Evolutionary conservation across 768 basidiomycete species (phyloP).

Genomic region (Tricholoma hemisulphureum): DNA sequence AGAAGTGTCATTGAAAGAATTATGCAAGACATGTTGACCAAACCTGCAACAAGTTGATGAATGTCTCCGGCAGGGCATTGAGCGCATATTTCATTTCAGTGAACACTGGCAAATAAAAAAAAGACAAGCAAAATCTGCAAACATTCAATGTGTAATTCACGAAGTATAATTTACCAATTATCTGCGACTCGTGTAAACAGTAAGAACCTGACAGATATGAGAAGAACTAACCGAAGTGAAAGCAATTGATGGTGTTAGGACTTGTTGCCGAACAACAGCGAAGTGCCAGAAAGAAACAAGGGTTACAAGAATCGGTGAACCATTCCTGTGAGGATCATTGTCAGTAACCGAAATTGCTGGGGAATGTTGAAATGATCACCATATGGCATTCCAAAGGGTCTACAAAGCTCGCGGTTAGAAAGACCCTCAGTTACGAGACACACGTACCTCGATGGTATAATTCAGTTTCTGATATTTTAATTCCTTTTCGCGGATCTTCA

Average conservation of each 20-base stretch:
- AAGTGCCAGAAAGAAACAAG: constrained; percentile 69
- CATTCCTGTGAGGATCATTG: constrained; percentile 44
- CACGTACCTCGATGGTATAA: constrained; percentile 75
- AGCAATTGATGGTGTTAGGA: constrained; percentile 79
- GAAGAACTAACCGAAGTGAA: constrained; percentile 62
- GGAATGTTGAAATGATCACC: constrained; percentile 26
- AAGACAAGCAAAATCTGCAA: not conserved
- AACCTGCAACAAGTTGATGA: constrained; percentile 87
- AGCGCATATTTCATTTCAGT: constrained; percentile 85
- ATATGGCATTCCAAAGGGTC: constrained; percentile 50
- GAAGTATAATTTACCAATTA: constrained; percentile 32
- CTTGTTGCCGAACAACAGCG: constrained; percentile 64
- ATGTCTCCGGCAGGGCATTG: constrained; percentile 85
- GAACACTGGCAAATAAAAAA: constrained; percentile 75
- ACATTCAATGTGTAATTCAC: not conserved
- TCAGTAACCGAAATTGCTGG: not conserved
- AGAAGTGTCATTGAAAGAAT: not conserved
- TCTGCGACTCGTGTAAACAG: constrained; percentile 42
- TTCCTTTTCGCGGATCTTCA: constrained; percentile 76
- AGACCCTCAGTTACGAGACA: not conserved
- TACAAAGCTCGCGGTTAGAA: constrained; percentile 12
- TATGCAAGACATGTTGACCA: not conserved
- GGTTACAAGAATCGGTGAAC: constrained; percentile 61
- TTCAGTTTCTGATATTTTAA: constrained; percentile 82
- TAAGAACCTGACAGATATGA: constrained; percentile 41